Conservation (phyloP, 2,329 filamentous ascomycete genomes). For the Phyllosticta citrichinensis region DNA sequence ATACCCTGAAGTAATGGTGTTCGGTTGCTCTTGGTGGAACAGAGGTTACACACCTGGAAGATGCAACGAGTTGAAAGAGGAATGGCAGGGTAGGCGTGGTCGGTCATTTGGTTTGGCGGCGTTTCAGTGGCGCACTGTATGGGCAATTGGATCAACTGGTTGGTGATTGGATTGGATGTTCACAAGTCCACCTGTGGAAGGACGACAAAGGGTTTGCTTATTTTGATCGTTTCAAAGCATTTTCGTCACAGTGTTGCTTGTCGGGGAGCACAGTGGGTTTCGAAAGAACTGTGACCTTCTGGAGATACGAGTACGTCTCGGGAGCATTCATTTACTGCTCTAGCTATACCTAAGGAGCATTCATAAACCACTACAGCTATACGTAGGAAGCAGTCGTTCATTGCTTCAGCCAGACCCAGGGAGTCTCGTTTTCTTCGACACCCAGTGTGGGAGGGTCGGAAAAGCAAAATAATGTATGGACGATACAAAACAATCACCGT, state of each 20-base stretch:
- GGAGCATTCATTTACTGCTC: too few relatives aligned
- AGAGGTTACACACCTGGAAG: neutral
- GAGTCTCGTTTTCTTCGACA: too few relatives aligned
- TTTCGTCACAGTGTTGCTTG: neutral
- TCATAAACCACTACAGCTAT: too few relatives aligned
- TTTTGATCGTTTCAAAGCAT: neutral
- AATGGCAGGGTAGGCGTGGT: neutral
- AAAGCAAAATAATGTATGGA: constrained; percentile 27
- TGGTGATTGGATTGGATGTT: neutral
- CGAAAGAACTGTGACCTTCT: too few relatives aligned
- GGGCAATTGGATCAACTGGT: neutral
- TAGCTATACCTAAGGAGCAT: too few relatives aligned
- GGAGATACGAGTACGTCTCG: too few relatives aligned
- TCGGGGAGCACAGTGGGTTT: too few relatives aligned
- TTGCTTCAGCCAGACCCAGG: too few relatives aligned
- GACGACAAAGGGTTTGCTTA: neutral
- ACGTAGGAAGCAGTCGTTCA: too few relatives aligned
- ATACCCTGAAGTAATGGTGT: neutral
- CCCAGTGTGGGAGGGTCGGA: neutral
- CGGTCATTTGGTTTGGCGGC: neutral
- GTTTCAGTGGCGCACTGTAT: neutral
- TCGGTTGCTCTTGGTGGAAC: neutral
- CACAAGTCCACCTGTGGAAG: neutral
- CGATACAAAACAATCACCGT: constrained; percentile 19
- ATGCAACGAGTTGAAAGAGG: neutral